A percentile compares a stretch with the other conserved stretches of the same genome.
Evolutionary conservation across 768 basidiomycete genomes (phyloP).

Genomic region (Rhodotorula toruloides): DNA sequence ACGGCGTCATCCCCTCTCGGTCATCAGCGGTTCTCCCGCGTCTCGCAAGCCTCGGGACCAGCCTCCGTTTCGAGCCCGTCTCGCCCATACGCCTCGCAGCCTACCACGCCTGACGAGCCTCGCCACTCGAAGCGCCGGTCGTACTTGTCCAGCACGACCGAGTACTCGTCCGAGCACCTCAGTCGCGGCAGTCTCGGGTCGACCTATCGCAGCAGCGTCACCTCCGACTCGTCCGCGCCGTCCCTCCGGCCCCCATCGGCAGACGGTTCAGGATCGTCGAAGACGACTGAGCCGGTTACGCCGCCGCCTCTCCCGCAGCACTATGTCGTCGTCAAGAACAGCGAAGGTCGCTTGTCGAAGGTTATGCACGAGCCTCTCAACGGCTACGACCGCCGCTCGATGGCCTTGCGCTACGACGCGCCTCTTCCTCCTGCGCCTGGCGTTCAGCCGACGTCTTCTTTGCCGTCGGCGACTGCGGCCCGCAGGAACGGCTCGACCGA

Average conservation of each 20-base stretch:
- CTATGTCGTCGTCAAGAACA: neutral
- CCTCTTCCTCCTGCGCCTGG: slow-evolving; percentile 11
- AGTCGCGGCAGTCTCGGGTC: slow-evolving; percentile 20
- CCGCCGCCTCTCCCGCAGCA: slow-evolving; percentile 4
- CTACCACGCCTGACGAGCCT: neutral
- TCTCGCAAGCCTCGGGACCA: neutral
- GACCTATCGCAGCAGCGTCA: slow-evolving; percentile 21
- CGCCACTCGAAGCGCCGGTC: slow-evolving; percentile 6
- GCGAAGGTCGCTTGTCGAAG: neutral
- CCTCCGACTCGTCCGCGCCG: slow-evolving; percentile 25
- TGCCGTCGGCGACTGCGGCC: neutral
- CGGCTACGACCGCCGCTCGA: slow-evolving; percentile 24
- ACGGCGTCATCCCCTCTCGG: neutral
- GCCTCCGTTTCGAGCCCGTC: neutral
- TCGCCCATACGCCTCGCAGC: neutral
- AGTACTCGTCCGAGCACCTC: slow-evolving; percentile 6
- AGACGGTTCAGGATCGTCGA: neutral
- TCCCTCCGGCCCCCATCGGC: slow-evolving; percentile 1
- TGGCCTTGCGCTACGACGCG: slow-evolving; percentile 12
- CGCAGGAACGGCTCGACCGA: neutral
- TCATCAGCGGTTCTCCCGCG: neutral
- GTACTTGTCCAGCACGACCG: slow-evolving; percentile 12
- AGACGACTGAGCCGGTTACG: neutral
- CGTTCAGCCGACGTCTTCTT: neutral
- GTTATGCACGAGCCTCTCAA: slow-evolving; percentile 9